Base-by-base conservation (phyloP, 2,329 filamentous ascomycete species). In the Xylaria sp. region DNA sequence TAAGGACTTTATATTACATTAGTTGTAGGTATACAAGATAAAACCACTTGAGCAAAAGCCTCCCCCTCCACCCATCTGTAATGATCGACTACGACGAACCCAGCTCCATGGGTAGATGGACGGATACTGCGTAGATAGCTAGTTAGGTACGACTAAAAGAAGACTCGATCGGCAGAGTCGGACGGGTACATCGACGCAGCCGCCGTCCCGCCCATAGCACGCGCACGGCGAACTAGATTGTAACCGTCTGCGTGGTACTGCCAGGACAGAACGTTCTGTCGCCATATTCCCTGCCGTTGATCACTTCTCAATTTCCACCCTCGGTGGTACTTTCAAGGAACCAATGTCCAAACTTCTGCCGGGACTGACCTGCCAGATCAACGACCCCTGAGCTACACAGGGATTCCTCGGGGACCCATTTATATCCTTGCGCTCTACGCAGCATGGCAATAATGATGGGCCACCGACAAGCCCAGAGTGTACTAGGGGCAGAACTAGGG, bases 261-360 rank as follows among this genome's bases (percentile, higher is more conserved):
- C 51, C 27, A 39, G 47, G 29, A 61, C 39, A 56, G 42, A 39
- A 44, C n/a, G 17, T 31, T 60, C 51, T 57, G 51, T 61, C 31
- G 53, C 25, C n/a, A 57, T 69, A 47, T 67, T 67, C 71, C 71
- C 69, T 73, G 69, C 59, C 49, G 71, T 54, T 65, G 70, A 73
- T 73, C 71, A 69, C 63, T 57, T 56, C 47, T 66, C 69, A 72
- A 71, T 68, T 68, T 66, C 61, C 66, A 64, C 59, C 62, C 42
- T 61, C 59, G 63, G 66, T 51, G 59, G 54, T 66, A 53, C 63
- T 63, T 62, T 36, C 36, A 20, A 20, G 33, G 49, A 60, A 50
- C 59, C 38, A 42, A 44, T 29, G 15, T 56, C 57, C 53, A 58
- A 29, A 29, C 33, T 20, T 36, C n/a, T 54, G 25, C 56, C 38